A percentile compares a stretch with the other conserved stretches of the same genome.
phyloP scores from a whole-genome alignment of 495 filamentous ascomycete genomes.

The Neurospora pannonica region DNA sequence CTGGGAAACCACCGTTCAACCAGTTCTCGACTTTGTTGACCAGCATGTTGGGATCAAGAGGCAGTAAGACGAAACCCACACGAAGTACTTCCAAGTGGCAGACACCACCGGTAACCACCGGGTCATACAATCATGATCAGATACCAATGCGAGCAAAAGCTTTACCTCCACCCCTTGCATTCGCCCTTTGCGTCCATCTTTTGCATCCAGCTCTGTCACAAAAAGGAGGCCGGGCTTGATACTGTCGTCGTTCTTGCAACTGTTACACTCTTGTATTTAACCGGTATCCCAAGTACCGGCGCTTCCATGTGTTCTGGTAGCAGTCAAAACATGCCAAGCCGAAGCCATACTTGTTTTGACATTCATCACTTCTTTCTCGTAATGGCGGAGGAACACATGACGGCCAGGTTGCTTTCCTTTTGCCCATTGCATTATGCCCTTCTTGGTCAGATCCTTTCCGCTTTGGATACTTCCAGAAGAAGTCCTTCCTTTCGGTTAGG shows the following conservation, averaged over 20 bases:
- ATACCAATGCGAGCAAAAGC: background rate
- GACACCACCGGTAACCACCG: background rate
- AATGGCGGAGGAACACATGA: background rate
- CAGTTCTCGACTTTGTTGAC: constrained; percentile 18
- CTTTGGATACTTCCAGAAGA: background rate
- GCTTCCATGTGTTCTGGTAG: background rate
- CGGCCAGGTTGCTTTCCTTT: background rate
- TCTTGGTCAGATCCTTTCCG: background rate
- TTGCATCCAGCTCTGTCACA: background rate
- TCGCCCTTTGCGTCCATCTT: background rate
- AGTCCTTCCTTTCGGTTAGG: background rate
- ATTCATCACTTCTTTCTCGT: background rate
- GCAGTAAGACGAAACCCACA: background rate
- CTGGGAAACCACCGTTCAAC: constrained; percentile 17
- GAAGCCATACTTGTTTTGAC: background rate
- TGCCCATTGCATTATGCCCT: background rate
- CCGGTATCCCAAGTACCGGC: background rate
- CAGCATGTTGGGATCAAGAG: constrained; percentile 1
- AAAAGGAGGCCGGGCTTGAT: background rate
- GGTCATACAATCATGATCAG: background rate
- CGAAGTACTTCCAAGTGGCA: background rate
- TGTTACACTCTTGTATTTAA: background rate
- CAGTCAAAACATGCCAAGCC: background rate
- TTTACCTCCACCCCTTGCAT: background rate
- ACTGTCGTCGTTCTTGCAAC: background rate